Base-by-base conservation (phyloP, 805 yeast genomes). In the Yarrowia divulgata region DNA sequence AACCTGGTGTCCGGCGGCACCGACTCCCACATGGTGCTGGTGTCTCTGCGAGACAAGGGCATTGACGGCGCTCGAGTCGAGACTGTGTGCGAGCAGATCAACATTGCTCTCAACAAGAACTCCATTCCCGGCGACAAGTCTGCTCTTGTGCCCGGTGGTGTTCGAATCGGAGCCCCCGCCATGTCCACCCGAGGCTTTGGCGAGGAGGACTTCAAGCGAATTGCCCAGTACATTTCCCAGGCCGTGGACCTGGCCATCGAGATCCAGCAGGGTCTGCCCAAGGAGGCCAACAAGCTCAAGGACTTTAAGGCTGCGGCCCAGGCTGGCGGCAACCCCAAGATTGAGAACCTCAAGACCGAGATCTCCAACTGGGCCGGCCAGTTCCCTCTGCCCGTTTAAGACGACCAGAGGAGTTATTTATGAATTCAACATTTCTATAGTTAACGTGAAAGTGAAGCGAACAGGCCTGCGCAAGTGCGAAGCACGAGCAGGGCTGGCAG, bases 31-130 rank as follows among this genome's bases (percentile, higher is more conserved):
- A 90, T 95, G 90, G 94, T 95, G 70, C 85, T 95, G 74, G 92
- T 95, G 71, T 89, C 90, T 72, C 87, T 94, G 80, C 89, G 93
- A 82, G 91, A 90, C 77, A 90, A 91, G 84, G 89, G 90, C 72
- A 90, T 94, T 72, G 98, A 93, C 79, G 98, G 98, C 81, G 98
- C 98, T 66, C 90, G 98, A 82, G 90, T 93, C 71, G 98, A 93
- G 83, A 88, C 97, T 71, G 93, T 94, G 58, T 90, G 95, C 79
- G 99, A 95, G 83, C 88, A 90, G 78, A 88, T 91, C 76, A 93
- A 94, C 86, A 92, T 95, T 78, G 98, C 98, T 50, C 87, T 93
- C 75, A 95, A 95, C 88, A 95, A 95, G 84, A 95, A 95, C 87
- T 89, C 99, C 58, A 92, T 94, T 73, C 98, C 99, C 72, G 98